Conservation (phyloP, 352 stramenopile species). For the Aphanomyces euteiches region DNA sequence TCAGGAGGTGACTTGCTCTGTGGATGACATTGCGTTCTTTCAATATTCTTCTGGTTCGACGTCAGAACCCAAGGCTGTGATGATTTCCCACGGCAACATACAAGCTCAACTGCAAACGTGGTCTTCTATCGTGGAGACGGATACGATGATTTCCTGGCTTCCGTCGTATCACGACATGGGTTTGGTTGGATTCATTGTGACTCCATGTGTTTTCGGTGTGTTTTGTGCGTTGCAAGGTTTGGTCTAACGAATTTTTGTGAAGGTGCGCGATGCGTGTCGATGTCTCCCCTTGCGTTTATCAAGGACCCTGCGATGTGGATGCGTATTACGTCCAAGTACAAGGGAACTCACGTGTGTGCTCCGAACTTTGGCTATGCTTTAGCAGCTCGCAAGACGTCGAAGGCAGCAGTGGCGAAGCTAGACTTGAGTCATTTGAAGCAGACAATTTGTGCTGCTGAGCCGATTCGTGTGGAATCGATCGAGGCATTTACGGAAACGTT, state of each 20-base stretch:
- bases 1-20: neutral
- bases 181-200: neutral
- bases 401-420: neutral
- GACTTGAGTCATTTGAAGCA: neutral
- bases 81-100: neutral
- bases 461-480: neutral
- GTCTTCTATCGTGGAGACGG: neutral
- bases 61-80: neutral
- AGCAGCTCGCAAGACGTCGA: neutral
- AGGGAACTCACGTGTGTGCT: neutral
- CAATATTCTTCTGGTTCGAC: constrained; percentile 10
- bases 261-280: neutral
- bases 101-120: neutral
- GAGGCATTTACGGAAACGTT: constrained; percentile 35
- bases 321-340: neutral
- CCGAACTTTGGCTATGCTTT: constrained; percentile 6
- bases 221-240: neutral
- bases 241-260: too few relatives aligned
- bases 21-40: neutral
- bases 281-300: neutral
- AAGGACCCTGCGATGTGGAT: constrained; percentile 5
- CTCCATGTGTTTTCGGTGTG: neutral
- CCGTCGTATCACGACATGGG: neutral
- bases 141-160: constrained; percentile 11
- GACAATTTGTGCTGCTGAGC: neutral